phyloP scores from a whole-genome alignment of 2,329 filamentous ascomycete genomes.

The Zopfia rhizophila region DNA sequence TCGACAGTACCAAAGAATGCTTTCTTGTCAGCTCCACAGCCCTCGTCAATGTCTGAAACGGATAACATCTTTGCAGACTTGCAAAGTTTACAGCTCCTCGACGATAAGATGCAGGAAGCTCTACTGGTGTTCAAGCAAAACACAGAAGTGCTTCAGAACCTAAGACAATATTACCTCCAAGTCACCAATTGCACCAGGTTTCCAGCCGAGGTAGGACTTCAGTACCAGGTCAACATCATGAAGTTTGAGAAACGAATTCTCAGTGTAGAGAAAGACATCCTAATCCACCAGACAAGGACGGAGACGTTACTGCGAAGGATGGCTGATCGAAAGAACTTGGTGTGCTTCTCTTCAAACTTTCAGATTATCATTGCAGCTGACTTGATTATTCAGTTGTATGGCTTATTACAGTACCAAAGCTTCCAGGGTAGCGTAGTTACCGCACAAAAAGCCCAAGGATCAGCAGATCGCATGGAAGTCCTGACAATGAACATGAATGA shows the following conservation, averaged over 20 bases:
- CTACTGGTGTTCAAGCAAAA: constrained; percentile 46
- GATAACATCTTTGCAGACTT: too few relatives aligned
- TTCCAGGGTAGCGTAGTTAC: constrained; percentile 41
- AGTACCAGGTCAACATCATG: constrained; percentile 14
- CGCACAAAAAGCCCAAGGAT: constrained; percentile 28
- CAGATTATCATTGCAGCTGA: too few relatives aligned
- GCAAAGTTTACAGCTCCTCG: too few relatives aligned
- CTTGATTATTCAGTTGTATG: constrained; percentile 35
- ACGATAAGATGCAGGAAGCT: constrained; percentile 51
- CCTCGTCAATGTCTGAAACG: too few relatives aligned
- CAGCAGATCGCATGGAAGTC: constrained; percentile 43
- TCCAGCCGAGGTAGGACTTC: constrained; percentile 13
- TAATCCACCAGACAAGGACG: constrained; percentile 22
- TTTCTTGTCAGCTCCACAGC: too few relatives aligned
- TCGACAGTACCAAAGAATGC: constrained; percentile 5
- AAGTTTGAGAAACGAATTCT: constrained; percentile 22
- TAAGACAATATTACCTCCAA: constrained; percentile 27
- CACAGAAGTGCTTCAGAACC: constrained; percentile 37
- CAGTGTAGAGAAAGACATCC: constrained; percentile 24
- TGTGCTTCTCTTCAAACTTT: too few relatives aligned
- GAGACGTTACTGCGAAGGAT: constrained; percentile 27
- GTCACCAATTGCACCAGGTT: constrained; percentile 8
- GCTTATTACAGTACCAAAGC: constrained; percentile 47
- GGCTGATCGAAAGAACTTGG: constrained; percentile 30
- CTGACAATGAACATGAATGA: constrained; percentile 41